phyloP scores from a whole-genome alignment of 345 rosid genomes.

The Combretum micranthum region DNA sequence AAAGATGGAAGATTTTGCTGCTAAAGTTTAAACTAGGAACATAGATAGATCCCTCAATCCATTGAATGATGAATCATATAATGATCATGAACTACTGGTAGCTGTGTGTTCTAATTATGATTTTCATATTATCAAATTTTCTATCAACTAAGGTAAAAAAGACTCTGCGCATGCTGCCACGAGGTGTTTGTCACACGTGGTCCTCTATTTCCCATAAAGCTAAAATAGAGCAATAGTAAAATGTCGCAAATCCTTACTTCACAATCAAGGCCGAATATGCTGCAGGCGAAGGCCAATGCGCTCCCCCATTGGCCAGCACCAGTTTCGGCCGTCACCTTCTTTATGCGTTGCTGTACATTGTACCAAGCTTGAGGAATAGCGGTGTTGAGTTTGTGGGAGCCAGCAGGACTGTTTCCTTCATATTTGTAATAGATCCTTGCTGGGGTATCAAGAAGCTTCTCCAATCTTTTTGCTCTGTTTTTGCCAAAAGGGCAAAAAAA shows the following conservation, averaged over 20 bases:
- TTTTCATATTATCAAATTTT: too few relatives aligned
- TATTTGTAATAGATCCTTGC: conserved; percentile 92
- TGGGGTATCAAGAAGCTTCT: conserved; percentile 81
- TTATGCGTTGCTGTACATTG: conserved; percentile 68
- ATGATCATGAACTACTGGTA: too few relatives aligned
- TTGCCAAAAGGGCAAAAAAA: neutral
- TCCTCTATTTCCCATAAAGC: neutral
- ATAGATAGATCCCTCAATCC: too few relatives aligned
- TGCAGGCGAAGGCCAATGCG: conserved; percentile 82
- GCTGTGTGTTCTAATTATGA: too few relatives aligned
- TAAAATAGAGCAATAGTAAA: neutral
- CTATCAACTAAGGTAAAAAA: too few relatives aligned
- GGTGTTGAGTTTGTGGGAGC: conserved; percentile 88
- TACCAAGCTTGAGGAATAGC: conserved; percentile 87
- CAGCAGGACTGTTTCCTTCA: conserved; percentile 95
- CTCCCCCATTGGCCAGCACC: conserved; percentile 99
- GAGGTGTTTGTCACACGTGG: neutral
- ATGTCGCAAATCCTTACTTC: conserved; percentile 39
- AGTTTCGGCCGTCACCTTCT: conserved; percentile 81
- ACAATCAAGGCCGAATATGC: conserved; percentile 68
- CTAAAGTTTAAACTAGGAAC: too few relatives aligned
- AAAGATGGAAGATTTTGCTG: too few relatives aligned
- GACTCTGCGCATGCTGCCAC: too few relatives aligned
- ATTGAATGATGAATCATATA: too few relatives aligned
- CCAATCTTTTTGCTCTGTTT: conserved; percentile 87